Conservation (phyloP, 2,329 filamentous ascomycete genomes). For the Trichoderma citrinoviride region DNA sequence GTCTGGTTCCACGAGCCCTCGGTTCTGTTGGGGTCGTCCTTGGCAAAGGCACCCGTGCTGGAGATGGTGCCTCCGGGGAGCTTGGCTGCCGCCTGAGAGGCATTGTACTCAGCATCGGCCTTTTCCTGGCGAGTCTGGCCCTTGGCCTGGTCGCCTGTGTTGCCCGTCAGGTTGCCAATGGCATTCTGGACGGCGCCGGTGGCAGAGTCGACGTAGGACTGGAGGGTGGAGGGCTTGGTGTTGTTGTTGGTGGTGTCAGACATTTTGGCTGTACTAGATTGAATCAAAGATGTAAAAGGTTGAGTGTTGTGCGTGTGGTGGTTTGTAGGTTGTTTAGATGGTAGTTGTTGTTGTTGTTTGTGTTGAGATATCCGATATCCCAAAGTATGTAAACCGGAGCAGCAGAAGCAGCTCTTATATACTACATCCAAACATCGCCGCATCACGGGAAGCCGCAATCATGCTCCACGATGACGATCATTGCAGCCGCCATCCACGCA, state of each 20-base stretch:
- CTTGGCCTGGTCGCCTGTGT: constrained; percentile 62
- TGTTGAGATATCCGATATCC: no score
- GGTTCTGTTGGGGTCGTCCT: constrained; percentile 70
- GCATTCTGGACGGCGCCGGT: constrained; percentile 69
- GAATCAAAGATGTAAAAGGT: neutral
- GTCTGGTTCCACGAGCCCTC: constrained; percentile 84
- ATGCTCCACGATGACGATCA: constrained; percentile 9
- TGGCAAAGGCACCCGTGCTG: constrained; percentile 64
- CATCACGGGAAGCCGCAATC: constrained; percentile 2
- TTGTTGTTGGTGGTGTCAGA: constrained; percentile 28
- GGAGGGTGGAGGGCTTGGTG: constrained; percentile 63
- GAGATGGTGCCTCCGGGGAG: constrained; percentile 70
- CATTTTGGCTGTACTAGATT: constrained; percentile 27
- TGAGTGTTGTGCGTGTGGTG: neutral
- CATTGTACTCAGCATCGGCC: constrained; percentile 65
- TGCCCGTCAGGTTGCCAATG: constrained; percentile 72
- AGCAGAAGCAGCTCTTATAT: neutral
- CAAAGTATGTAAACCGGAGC: no score
- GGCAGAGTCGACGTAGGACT: constrained; percentile 73
- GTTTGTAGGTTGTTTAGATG: neutral
- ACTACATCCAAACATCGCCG: neutral
- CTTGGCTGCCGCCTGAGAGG: constrained; percentile 73
- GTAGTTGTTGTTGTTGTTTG: neutral
- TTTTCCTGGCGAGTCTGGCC: constrained; percentile 64
- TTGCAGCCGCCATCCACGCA: neutral